Evolutionary conservation across 305 asterid genomes (phyloP), one percentile per base, ranked within the genome.

Genomic region (Rubia balearica): DNA sequence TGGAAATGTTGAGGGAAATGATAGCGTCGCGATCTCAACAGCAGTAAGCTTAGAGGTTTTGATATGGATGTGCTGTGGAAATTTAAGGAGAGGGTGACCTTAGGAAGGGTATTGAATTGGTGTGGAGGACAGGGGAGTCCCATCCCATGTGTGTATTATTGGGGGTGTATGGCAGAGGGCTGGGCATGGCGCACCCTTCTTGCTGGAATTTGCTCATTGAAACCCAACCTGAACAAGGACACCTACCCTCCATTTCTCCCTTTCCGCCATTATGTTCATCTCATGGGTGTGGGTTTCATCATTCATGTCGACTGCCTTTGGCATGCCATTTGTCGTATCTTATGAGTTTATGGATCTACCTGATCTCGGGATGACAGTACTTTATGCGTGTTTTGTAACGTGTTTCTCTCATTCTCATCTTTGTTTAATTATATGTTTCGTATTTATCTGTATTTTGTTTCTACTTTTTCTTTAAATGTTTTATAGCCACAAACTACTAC

Each of bases 41-140:
- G 9, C 59, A 78, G 85, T 80, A 73, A 82, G 74, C 82, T 76
- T 76, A 76, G 69, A 83, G 88, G 90, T 76, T 74, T 53, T 49
- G 87, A 84, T 80, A 83, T 77, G 62, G 87, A 85, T 77, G 76
- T 74, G 88, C 65, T 82, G 76, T 77, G 83, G n/a, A 33, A 65
- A 19, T 55, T 56, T 63, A 40, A 55, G 70, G 48, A 43, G 60
- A 67, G 24, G 55, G 56, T 9, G 67, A 21, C 73, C 65, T 59
- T 14, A 73, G 43, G 8, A 19, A 55, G 61, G 27, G 61, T 17
- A 19, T 0, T n/a, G 11, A 5, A 49, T 33, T 55, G 61, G 61
- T n/a, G 10, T 7, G 27, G 33, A 57, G 67, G 80, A 78, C 83
- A 78, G 65, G 62, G 62, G 62, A 51, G 57, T 51, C 57, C 57